Evolutionary conservation across 2,329 filamentous ascomycete genomes (phyloP).

Genomic region (Gremmenia infestans): DNA sequence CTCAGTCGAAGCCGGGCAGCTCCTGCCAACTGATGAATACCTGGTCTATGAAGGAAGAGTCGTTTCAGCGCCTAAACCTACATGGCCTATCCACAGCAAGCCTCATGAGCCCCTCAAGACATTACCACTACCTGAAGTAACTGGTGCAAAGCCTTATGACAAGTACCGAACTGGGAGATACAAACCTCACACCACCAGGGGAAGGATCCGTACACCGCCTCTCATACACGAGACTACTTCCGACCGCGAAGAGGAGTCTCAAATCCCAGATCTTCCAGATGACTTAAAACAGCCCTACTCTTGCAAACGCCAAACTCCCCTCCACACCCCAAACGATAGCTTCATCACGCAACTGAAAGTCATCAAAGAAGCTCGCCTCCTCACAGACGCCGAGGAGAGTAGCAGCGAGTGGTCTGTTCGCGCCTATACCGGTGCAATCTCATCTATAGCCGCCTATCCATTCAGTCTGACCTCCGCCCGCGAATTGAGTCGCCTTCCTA

Average conservation of each 20-base stretch:
- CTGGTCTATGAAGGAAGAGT: constrained; percentile 47
- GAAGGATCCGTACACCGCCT: constrained; percentile 32
- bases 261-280: constrained; percentile 61
- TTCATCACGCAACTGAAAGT: constrained; percentile 73
- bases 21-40: constrained; percentile 48
- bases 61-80: constrained; percentile 3
- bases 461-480: constrained; percentile 28
- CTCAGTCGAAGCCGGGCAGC: constrained; percentile 39
- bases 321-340: constrained; percentile 62
- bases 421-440: constrained; percentile 84
- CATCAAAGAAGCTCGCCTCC: constrained; percentile 64
- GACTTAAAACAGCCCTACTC: constrained; percentile 66
- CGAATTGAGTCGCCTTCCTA: constrained; percentile 56
- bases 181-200: constrained; percentile 9
- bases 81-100: background rate
- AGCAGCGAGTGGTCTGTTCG: constrained; percentile 82
- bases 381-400: constrained; percentile 72
- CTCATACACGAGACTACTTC: constrained; percentile 69
- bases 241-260: constrained; percentile 59
- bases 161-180: constrained; percentile 11
- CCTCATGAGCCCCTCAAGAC: constrained; percentile 2
- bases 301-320: constrained; percentile 72
- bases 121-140: constrained; percentile 14
- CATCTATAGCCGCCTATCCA: constrained; percentile 77
- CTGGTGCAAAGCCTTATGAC: constrained; percentile 19